Evolutionary conservation across 2,329 filamentous ascomycete genomes (phyloP), one percentile per base, ranked within the genome.

Genomic region (Furcasterigmium furcatum): DNA sequence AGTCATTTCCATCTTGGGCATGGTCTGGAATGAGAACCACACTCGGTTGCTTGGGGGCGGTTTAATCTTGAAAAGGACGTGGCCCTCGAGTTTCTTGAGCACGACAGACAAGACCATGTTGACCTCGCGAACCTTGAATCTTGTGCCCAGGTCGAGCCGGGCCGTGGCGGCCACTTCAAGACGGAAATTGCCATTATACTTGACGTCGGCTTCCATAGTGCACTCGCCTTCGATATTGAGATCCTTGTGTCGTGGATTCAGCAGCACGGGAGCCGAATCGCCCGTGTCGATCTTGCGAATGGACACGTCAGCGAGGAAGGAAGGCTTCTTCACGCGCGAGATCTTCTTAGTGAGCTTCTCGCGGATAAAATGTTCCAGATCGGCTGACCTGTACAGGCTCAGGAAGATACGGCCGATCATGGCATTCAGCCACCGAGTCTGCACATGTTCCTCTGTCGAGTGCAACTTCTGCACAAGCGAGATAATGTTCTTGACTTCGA

Each of bases 341-440:
- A 99, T 96, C 72, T 99, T 99, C 69, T 96, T 96, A 19, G 88
- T 91, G 51, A 99, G 87, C 67, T 96, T 96, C 47, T 82, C 81
- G 48, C 85, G 80, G 43, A 99, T 82, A 46, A 88, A 81, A 38
- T 85, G 79, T 60, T 95, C 88, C 14, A 96, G 68, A 49, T 95
- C 84, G 9, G 82, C 75, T 0, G 92, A 97, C 59, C 87, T 88
- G 68, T 97, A 92, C 21, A 97, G 60, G 13, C 86, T 88, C 12
- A 99, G 75, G 57, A 99, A 99, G 20, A 97, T 65, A 45, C 94
- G 81, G 14, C 94, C 92, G 20, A 97, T 73, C 43, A 99, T 70
- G 3, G 91, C 94, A 68, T 99, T 97, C 53, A 99, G 77, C 88
- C 94, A 97, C 46, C 92, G 80, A 9, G 87, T 95, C 60, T 96